Evolutionary conservation across 306 rosid species (phyloP).

Genomic region (barrel medic (Medicago truncatula)): DNA sequence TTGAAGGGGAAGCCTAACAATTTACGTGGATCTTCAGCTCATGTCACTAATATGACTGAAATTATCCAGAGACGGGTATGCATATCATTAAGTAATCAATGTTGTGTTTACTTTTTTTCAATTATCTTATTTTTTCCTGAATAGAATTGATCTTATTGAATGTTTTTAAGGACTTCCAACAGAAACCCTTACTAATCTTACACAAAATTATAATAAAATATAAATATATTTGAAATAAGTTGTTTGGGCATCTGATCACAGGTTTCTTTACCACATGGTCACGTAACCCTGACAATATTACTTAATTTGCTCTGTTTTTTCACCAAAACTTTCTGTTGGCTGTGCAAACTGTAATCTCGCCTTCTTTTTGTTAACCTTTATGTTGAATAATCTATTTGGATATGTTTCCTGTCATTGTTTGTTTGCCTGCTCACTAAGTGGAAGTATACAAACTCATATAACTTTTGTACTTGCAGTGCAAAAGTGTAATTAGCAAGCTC

Average conservation of each 20-base stretch:
- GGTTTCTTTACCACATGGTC: conserved; percentile 14
- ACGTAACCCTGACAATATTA: conserved; percentile 21
- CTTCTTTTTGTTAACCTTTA: not conserved
- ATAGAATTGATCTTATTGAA: conserved; percentile 30
- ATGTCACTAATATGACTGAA: conserved; percentile 72
- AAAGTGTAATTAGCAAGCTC: conserved; percentile 86
- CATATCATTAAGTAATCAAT: conserved; percentile 36
- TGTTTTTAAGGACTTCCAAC: conserved; percentile 13
- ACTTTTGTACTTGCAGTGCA: conserved; percentile 68
- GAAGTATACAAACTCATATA: conserved; percentile 38
- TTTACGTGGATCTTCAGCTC: conserved; percentile 61
- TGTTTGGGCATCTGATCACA: conserved; percentile 31
- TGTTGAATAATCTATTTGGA: conserved; percentile 18
- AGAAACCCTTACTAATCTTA: conserved; percentile 26
- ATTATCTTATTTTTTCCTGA: not conserved
- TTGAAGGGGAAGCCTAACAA: conserved; percentile 69
- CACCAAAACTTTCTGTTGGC: conserved; percentile 3
- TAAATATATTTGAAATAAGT: conserved; percentile 1
- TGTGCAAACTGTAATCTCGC: conserved; percentile 2
- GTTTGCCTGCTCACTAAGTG: conserved; percentile 17
- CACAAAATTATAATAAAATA: conserved; percentile 13
- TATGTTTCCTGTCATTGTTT: conserved; percentile 27
- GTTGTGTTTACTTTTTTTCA: conserved; percentile 22
- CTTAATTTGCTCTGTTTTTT: conserved; percentile 9
- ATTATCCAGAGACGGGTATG: conserved; percentile 86